phyloP scores from a whole-genome alignment of 768 basidiomycete species.

The Dictyophora rubrovolvata region DNA sequence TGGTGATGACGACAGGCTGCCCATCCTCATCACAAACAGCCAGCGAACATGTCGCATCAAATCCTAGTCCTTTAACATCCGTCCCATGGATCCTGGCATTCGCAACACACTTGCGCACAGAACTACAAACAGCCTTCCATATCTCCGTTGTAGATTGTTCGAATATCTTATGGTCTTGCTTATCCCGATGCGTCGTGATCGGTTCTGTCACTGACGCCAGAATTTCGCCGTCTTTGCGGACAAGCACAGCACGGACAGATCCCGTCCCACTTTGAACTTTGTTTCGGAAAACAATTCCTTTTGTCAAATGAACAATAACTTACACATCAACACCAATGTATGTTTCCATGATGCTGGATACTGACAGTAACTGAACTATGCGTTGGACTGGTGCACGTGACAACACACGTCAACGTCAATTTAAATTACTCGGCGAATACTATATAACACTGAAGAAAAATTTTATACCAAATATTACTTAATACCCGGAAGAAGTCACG shows the following conservation, averaged over 20 bases:
- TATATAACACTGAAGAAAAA: no score
- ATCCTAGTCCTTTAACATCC: slow-evolving; percentile 77
- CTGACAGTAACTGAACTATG: no score
- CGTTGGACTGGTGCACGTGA: no score
- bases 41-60: slow-evolving; percentile 95
- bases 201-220: slow-evolving; percentile 71
- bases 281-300: background rate
- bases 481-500: no score
- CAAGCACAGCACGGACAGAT: slow-evolving; percentile 79
- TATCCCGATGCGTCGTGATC: slow-evolving; percentile 81
- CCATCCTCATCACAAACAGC: slow-evolving; percentile 75
- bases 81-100: slow-evolving; percentile 44
- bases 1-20: slow-evolving; percentile 64
- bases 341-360: background rate
- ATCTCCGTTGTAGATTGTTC: slow-evolving; percentile 91
- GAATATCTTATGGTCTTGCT: slow-evolving; percentile 81
- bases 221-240: slow-evolving; percentile 56
- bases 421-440: no score
- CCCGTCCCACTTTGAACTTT: slow-evolving; percentile 79
- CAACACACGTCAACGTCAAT: background rate
- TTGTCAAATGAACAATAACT: background rate
- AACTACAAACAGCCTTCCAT: slow-evolving; percentile 60
- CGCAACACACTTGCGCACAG: slow-evolving; percentile 53
- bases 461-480: no score
- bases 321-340: slow-evolving; percentile 13